Evolutionary conservation across 2,329 filamentous ascomycete species (phyloP).

Genomic region (Coccinonectria pachysandricola): DNA sequence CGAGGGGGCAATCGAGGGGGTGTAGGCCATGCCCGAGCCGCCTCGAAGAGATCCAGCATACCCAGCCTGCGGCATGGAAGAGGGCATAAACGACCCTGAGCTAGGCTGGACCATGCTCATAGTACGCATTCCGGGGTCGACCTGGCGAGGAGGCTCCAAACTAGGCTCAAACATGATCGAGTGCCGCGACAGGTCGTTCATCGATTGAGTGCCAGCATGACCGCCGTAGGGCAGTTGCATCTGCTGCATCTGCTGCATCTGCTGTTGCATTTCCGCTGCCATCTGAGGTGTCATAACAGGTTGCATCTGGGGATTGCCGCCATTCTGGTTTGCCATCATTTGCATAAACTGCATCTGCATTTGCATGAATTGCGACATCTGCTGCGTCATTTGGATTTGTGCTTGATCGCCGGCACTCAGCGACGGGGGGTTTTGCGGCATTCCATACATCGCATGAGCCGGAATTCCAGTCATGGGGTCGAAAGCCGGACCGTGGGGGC

Average conservation of each 20-base stretch:
- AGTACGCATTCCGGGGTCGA: slow-evolving; percentile 47
- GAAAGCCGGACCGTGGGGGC: slow-evolving; percentile 29
- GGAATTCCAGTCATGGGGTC: slow-evolving; percentile 42
- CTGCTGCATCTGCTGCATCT: slow-evolving; percentile 10
- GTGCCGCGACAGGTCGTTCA: slow-evolving; percentile 34
- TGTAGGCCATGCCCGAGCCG: slow-evolving; percentile 49
- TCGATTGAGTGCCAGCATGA: slow-evolving; percentile 27
- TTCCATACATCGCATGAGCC: slow-evolving; percentile 31
- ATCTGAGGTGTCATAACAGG: slow-evolving; percentile 9
- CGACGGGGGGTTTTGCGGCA: slow-evolving; percentile 31
- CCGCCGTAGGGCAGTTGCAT: slow-evolving; percentile 20
- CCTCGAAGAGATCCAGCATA: slow-evolving; percentile 22
- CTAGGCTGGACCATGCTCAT: slow-evolving; percentile 78
- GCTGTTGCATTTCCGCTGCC: too few species aligned
- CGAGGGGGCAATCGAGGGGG: slow-evolving; percentile 86
- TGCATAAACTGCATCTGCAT: slow-evolving; percentile 96
- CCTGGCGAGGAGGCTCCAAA: slow-evolving; percentile 31
- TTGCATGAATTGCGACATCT: slow-evolving; percentile 82
- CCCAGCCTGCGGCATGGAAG: slow-evolving; percentile 21
- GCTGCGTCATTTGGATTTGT: slow-evolving; percentile 70
- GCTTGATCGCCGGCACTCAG: slow-evolving; percentile 57
- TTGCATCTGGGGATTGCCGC: slow-evolving; percentile 18
- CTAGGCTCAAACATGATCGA: slow-evolving; percentile 38
- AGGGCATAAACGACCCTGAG: slow-evolving; percentile 48
- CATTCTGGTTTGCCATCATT: slow-evolving; percentile 49